phyloP scores from a whole-genome alignment of 2,329 filamentous ascomycete species.

The Lasiodiplodia theobromae region DNA sequence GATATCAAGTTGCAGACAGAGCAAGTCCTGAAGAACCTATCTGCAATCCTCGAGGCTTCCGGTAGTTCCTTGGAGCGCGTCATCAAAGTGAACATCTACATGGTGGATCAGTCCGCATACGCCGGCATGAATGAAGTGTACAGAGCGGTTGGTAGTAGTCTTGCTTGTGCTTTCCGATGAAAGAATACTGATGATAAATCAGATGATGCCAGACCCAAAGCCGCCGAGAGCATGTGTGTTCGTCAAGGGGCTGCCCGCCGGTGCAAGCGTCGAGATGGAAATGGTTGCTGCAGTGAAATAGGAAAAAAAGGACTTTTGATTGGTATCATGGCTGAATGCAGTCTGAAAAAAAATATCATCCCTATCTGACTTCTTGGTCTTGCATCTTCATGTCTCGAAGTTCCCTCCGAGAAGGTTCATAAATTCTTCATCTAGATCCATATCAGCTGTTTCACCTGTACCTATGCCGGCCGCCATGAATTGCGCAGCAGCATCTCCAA shows the following conservation, averaged over 20 bases:
- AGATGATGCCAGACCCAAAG: constrained; percentile 30
- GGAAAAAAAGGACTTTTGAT: not conserved
- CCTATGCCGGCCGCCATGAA: constrained; percentile 21
- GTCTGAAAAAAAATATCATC: not conserved
- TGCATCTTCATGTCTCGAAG: constrained; percentile 1
- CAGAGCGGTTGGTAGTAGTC: constrained; percentile 25
- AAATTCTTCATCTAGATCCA: constrained; percentile 22
- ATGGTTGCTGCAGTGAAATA: constrained; percentile 27
- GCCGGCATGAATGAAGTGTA: constrained; percentile 46
- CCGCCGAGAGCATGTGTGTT: constrained; percentile 29
- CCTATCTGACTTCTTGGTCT: not conserved
- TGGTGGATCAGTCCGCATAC: constrained; percentile 41
- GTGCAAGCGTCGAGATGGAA: constrained; percentile 28
- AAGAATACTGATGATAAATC: not conserved
- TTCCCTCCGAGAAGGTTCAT: constrained; percentile 18
- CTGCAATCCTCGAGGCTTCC: constrained; percentile 40
- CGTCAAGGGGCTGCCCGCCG: constrained; percentile 27
- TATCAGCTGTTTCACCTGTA: constrained; percentile 14
- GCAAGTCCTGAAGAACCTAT: constrained; percentile 40
- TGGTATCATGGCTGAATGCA: constrained; percentile 16
- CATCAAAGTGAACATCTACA: constrained; percentile 42
- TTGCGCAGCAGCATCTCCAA: constrained; percentile 20
- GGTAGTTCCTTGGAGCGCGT: constrained; percentile 40
- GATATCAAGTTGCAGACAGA: constrained; percentile 25
- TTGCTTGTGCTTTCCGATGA: not conserved